Evolutionary conservation across 2,329 filamentous ascomycete genomes (phyloP), one percentile per base, ranked within the genome.

Genomic region (Fusarium agapanthi): DNA sequence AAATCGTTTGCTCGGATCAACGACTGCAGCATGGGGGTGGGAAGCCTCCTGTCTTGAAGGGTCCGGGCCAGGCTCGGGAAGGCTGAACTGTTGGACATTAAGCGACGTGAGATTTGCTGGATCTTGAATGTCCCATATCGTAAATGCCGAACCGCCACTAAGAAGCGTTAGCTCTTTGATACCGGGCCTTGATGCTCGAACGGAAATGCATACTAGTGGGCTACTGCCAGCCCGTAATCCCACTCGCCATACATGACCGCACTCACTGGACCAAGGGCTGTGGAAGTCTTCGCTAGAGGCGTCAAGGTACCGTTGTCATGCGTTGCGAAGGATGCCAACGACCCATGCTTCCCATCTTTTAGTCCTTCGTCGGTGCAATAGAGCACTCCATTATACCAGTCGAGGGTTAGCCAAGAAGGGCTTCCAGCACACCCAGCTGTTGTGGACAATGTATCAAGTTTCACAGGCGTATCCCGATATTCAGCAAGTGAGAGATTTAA

Each of bases 1-100:
- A 79, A 88, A 93, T n/a, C 84, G 76, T 11, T 87, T 88, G 5
- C 88, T 91, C 12, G 91, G 91, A 77, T 93, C 91, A 38, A 91
- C 78, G 57, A 92, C 79, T n/a, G 88, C 86, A 77, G 91, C 82
- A 80, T 93, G 91, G 24, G 90, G 90, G 77, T 91, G 89, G 6
- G 90, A 83, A 12, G 85, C 83, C 45, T 88, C 83, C 80, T 92
- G 89, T 57, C 88, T 87, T 10, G 80, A 77, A 5, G 82, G 77
- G 60, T 82, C 77, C 38, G 83, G 76, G 2, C 83, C 83, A 8
- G 83, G 80, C 13, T 79, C 75, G 15, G 74, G 68, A 67, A 86
- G 77, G 57, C 78, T 79, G 77, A 83, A 88, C 4, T 79, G 80
- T 62, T 82, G 75, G 58, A 80, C 80, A 65, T 85, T 77, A 37